These are phyloP conservation scores for Phytophthora fragariae DNA, from an alignment of 352 stramenopile species.

Conservation along the genomic window DNA sequence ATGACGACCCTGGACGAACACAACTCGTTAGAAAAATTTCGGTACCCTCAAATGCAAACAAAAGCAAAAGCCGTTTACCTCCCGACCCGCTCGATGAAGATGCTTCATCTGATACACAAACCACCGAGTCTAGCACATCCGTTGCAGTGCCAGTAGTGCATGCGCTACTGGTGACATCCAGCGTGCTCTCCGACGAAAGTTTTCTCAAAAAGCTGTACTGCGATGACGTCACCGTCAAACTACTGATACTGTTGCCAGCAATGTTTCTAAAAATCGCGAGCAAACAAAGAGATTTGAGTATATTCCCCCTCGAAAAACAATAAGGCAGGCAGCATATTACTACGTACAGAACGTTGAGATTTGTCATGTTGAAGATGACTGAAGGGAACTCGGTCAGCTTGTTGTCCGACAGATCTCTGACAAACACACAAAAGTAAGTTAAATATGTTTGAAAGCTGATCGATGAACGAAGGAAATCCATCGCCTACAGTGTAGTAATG, in stretches of 20 bases:
- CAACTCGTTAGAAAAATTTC: background rate
- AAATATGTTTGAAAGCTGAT: background rate
- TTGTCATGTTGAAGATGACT: conserved; percentile 73
- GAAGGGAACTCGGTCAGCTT: conserved; percentile 60
- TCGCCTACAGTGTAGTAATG: conserved; percentile 51
- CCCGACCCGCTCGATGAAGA: conserved; percentile 27
- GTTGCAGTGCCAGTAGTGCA: conserved; percentile 50
- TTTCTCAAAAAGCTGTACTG: conserved; percentile 63
- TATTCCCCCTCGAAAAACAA: background rate
- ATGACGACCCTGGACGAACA: conserved; percentile 37
- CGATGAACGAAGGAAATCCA: background rate
- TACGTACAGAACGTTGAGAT: conserved; percentile 70
- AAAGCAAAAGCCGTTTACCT: conserved; percentile 18
- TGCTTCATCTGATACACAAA: conserved; percentile 54
- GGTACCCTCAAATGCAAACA: background rate
- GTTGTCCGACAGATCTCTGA: conserved; percentile 63
- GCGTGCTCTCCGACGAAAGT: conserved; percentile 45
- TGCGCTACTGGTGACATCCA: conserved; percentile 47
- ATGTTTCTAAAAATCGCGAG: conserved; percentile 44
- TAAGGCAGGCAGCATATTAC: background rate
- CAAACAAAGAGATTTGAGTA: background rate
- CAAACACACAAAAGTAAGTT: conserved; percentile 9
- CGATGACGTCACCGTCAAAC: conserved; percentile 47
- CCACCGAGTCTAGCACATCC: conserved; percentile 54
- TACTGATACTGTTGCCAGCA: conserved; percentile 61